Conservation (phyloP, 331 rosid genomes). For the Arachis monticola region DNA sequence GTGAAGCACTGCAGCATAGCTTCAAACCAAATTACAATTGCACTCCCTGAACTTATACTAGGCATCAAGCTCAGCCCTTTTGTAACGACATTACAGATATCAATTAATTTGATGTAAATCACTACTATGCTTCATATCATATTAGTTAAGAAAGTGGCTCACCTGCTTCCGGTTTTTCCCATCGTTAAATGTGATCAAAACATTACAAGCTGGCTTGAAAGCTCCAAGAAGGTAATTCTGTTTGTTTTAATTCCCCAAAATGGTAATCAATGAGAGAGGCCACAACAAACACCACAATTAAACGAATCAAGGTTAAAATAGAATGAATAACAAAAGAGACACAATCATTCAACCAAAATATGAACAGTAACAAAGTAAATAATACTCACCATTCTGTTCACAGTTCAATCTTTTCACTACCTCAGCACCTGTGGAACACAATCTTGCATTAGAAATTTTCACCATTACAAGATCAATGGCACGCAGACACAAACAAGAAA, state of each 20-base stretch:
- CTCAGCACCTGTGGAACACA: constrained; percentile 44
- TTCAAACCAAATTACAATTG: not conserved
- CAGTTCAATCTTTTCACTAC: constrained; percentile 31
- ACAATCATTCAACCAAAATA: constrained; percentile 9
- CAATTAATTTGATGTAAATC: constrained; percentile 25
- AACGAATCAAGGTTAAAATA: constrained; percentile 25
- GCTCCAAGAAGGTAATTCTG: constrained; percentile 90
- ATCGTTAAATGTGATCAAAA: constrained; percentile 73
- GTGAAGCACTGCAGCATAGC: not conserved
- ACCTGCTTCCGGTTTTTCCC: constrained; percentile 95
- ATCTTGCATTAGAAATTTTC: not conserved
- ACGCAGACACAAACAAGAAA: not conserved
- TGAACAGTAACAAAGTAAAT: constrained; percentile 22
- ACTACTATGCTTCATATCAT: not conserved
- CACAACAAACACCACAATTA: constrained; percentile 32
- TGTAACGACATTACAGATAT: constrained; percentile 12
- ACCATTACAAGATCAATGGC: constrained; percentile 12
- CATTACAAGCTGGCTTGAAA: constrained; percentile 90
- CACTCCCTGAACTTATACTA: constrained; percentile 16
- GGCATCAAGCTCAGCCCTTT: constrained; percentile 26
- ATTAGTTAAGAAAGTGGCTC: not conserved
- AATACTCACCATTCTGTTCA: constrained; percentile 52
- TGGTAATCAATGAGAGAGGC: not conserved
- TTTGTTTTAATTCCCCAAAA: constrained; percentile 30
- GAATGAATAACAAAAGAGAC: constrained; percentile 6